Evolutionary conservation across 371 early-diverging fungal genomes (phyloP), one percentile per base, ranked within the genome.

Genomic region (Mucor plumbeus): DNA sequence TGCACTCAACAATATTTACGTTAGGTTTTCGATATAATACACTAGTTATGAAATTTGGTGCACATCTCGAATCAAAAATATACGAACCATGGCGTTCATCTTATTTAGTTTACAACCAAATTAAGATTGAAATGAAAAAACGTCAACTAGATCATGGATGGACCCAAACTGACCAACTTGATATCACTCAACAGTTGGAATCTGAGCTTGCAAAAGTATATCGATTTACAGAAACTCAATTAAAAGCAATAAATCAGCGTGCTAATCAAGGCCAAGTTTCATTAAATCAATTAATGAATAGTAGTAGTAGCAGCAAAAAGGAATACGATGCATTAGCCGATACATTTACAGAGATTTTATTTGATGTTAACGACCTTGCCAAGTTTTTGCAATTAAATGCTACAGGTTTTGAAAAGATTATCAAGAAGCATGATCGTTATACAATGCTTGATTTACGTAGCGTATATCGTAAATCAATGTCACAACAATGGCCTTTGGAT

Each of bases 381-480:
- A 93, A 93, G 75, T 99, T 93, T 79, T 90, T 93, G 13, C 91
- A 96, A 10, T 78, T 99, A 59, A 99, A 99, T 85, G 91, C 91
- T 65, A 89, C 96, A 17, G 99, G 94, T 13, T 97, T 99, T 74
- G 85, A 95, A 64, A 99, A 97, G 85, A 91, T 97, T 63, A 85
- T 97, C 71, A 97, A 97, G 80, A 97, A 98, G 81, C 97, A 98
- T 74, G 99, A 99, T 80, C 95, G 94, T 67, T 91, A 92, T 79
- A 95, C 97, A 5, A 76, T 85, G 14, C 89, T 87, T 68, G 75
- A 87, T 59, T 84, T 98, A 61, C 87, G 78, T 82, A 90, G 43
- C 74, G 85, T 70, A 88, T 96, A 80, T 85, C 84, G 66, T 81
- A 86, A 71, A 77, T 87, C 61, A 73, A 94, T 71, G 89, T 91